These are phyloP conservation scores for Suillus occidentalis DNA, from an alignment of 768 basidiomycete species.

Conservation along the genomic window DNA sequence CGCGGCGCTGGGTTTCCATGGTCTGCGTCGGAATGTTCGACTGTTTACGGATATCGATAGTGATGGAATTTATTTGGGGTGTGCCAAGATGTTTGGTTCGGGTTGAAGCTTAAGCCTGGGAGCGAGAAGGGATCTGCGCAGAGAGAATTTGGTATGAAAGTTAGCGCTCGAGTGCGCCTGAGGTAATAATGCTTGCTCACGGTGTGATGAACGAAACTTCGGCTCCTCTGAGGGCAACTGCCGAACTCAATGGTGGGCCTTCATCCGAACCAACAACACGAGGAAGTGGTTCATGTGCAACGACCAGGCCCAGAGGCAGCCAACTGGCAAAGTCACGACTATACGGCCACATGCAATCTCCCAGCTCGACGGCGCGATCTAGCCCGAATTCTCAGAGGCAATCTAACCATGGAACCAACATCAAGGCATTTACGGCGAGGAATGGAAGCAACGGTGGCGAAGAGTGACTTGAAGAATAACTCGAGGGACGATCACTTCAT, in stretches of 20 bases:
- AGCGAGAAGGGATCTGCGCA: not conserved
- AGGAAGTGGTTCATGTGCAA: not conserved
- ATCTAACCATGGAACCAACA: not conserved
- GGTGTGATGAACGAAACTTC: not conserved
- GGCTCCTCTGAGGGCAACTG: not conserved
- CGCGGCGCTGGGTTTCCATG: conserved; percentile 8
- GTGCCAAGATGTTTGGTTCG: not conserved
- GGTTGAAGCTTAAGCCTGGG: not conserved
- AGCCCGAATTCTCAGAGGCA: not conserved
- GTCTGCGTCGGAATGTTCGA: not conserved
- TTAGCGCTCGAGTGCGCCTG: conserved; percentile 1
- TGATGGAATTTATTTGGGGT: conserved; percentile 1
- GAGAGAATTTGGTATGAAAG: conserved; percentile 1
- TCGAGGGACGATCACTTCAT: not conserved
- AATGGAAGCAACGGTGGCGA: conserved; percentile 2
- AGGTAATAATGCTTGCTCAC: not conserved
- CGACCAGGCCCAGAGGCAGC: not conserved
- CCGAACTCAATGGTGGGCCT: not conserved
- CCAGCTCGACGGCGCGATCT: not conserved
- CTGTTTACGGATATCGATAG: not conserved
- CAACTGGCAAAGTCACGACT: not conserved
- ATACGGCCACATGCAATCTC: not conserved
- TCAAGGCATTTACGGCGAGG: not conserved
- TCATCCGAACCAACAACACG: not conserved
- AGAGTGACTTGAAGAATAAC: not conserved